Evolutionary conservation across 2,329 filamentous ascomycete species (phyloP).

Genomic region (Paecilomyces formosus): DNA sequence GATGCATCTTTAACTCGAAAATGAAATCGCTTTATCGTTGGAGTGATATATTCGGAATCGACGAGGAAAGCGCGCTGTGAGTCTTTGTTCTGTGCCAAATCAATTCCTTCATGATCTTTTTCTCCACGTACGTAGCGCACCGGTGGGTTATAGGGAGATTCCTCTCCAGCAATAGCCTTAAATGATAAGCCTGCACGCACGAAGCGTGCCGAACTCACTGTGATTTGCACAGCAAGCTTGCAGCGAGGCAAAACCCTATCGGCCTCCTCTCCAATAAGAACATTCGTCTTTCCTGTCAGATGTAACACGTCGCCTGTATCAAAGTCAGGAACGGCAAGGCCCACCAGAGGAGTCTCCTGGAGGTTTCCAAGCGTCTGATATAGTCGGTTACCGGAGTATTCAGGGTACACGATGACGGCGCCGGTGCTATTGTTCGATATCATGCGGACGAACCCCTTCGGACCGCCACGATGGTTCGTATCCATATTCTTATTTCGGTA

Average conservation of each 20-base stretch:
- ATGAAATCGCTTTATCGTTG: slow-evolving; percentile 59
- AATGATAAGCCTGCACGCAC: slow-evolving; percentile 62
- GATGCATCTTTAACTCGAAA: slow-evolving; percentile 42
- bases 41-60: slow-evolving; percentile 54
- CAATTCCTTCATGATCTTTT: slow-evolving; percentile 19
- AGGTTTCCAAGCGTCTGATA: slow-evolving; percentile 82
- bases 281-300: slow-evolving; percentile 59
- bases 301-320: slow-evolving; percentile 66
- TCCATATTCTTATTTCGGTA: slow-evolving; percentile 64
- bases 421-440: slow-evolving; percentile 44
- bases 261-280: slow-evolving; percentile 60
- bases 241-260: slow-evolving; percentile 57
- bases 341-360: slow-evolving; percentile 56
- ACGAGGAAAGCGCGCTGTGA: slow-evolving; percentile 49
- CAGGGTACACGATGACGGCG: slow-evolving; percentile 63
- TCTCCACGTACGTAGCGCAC: slow-evolving; percentile 60
- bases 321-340: slow-evolving; percentile 68
- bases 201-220: slow-evolving; percentile 52
- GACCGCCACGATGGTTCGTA: slow-evolving; percentile 72
- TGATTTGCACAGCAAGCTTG: slow-evolving; percentile 65
- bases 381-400: slow-evolving; percentile 76
- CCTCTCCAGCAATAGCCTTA: slow-evolving; percentile 50
- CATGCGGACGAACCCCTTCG: slow-evolving; percentile 65
- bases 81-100: slow-evolving; percentile 5
- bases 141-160: slow-evolving; percentile 72